phyloP scores from a whole-genome alignment of 306 rosid species.

The Vicia villosa region DNA sequence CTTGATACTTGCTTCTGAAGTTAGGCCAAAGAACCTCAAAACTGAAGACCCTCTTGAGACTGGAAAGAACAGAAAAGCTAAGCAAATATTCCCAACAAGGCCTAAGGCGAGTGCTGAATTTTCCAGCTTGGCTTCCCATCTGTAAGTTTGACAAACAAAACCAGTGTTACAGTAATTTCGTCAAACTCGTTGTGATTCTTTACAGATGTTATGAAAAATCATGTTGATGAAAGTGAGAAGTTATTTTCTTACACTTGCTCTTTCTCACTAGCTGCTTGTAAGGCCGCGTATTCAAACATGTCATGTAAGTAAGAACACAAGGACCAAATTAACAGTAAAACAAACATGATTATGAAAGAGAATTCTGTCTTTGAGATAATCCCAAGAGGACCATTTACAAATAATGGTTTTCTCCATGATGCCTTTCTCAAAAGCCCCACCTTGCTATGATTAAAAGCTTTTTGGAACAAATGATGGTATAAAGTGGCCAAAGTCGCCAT shows the following conservation, averaged over 20 bases:
- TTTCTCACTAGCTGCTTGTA: slow-evolving; percentile 36
- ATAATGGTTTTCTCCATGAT: slow-evolving; percentile 50
- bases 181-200: too few relatives aligned
- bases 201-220: background rate
- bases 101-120: slow-evolving; percentile 51
- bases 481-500: slow-evolving; percentile 49
- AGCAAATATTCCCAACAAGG: slow-evolving; percentile 57
- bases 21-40: slow-evolving; percentile 65
- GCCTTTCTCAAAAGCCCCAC: slow-evolving; percentile 26
- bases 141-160: too few relatives aligned
- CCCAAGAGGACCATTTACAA: slow-evolving; percentile 59
- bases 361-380: slow-evolving; percentile 53
- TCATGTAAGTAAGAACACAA: slow-evolving; percentile 45
- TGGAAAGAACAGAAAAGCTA: slow-evolving; percentile 68
- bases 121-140: slow-evolving; percentile 63
- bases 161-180: too few relatives aligned
- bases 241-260: slow-evolving; percentile 47
- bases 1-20: slow-evolving; percentile 69
- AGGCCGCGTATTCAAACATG: slow-evolving; percentile 40
- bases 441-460: slow-evolving; percentile 32
- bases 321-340: slow-evolving; percentile 57
- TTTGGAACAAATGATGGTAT: slow-evolving; percentile 46
- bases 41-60: slow-evolving; percentile 81
- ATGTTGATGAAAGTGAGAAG: background rate
- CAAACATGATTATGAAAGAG: slow-evolving; percentile 46